Percentiles rank a stretch among this genome's conserved stretches.
phyloP scores from a whole-genome alignment of 176 grass and related monocot species.

The Eragrostis nindensis region DNA sequence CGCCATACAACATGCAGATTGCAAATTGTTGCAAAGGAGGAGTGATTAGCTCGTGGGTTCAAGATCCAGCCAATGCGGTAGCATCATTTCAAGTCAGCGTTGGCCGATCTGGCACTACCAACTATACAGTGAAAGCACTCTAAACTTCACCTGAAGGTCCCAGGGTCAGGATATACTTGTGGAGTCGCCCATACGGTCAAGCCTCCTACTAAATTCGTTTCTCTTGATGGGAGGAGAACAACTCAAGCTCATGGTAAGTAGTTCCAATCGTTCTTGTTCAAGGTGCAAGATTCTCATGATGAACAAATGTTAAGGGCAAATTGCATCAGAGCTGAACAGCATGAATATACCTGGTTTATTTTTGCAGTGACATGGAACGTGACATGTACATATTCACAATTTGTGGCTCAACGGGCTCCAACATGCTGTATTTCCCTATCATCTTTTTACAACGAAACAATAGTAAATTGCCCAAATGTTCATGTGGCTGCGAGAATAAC shows the following conservation, averaged over 20 bases:
- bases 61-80: constrained; percentile 61
- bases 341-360: constrained; percentile 14
- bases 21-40: constrained; percentile 81
- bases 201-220: constrained; percentile 64
- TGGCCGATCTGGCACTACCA: constrained; percentile 71
- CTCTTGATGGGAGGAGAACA: constrained; percentile 63
- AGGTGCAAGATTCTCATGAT: neutral
- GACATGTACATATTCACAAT: constrained; percentile 76
- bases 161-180: constrained; percentile 77
- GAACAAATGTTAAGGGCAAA: too few relatives aligned
- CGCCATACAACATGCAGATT: constrained; percentile 58
- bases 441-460: constrained; percentile 80
- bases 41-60: constrained; percentile 67
- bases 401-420: constrained; percentile 67
- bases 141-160: constrained; percentile 61
- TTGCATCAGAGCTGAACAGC: neutral
- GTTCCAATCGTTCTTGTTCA: neutral
- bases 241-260: constrained; percentile 71
- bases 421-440: constrained; percentile 79
- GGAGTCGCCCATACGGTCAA: constrained; percentile 51
- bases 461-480: constrained; percentile 70
- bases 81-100: constrained; percentile 74
- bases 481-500: constrained; percentile 73
- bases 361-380: constrained; percentile 82
- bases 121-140: constrained; percentile 55